These are phyloP conservation scores for Podaxis sp. DNA, from an alignment of 768 basidiomycete genomes.

Conservation along the genomic window DNA sequence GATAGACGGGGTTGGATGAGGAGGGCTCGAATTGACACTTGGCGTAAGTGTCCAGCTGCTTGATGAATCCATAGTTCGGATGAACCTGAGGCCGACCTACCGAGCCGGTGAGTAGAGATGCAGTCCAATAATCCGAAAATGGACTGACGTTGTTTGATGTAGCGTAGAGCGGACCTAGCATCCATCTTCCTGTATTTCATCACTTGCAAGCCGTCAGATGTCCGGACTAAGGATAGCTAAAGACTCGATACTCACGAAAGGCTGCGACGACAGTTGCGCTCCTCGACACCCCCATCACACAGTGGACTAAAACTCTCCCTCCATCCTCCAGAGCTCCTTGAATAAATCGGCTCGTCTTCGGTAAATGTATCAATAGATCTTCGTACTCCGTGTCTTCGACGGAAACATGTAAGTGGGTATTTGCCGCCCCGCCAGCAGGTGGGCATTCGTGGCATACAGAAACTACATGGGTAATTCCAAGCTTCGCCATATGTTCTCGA, in stretches of 20 bases:
- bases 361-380: constrained; percentile 64
- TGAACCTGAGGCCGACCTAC: constrained; percentile 40
- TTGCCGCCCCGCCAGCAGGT: constrained; percentile 31
- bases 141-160: constrained; percentile 48
- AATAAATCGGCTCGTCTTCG: constrained; percentile 60
- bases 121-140: background rate
- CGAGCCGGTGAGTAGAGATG: background rate
- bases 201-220: constrained; percentile 31
- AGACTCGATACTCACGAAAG: constrained; percentile 40
- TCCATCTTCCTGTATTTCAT: constrained; percentile 48
- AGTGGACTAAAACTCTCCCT: constrained; percentile 69
- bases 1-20: constrained; percentile 43
- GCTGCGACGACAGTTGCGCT: constrained; percentile 62
- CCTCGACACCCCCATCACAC: constrained; percentile 71
- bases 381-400: constrained; percentile 49
- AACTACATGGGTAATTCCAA: constrained; percentile 52
- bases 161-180: constrained; percentile 43
- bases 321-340: constrained; percentile 50
- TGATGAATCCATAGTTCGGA: constrained; percentile 57
- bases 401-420: constrained; percentile 38
- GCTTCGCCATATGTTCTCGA: constrained; percentile 25
- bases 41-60: constrained; percentile 54
- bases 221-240: background rate
- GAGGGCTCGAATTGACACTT: constrained; percentile 49
- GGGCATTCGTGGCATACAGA: constrained; percentile 59